Evolutionary conservation across 1,284 basidiomycete genomes (phyloP), one percentile per base, ranked within the genome.

Genomic region (Cutaneotrichosporon sp.): DNA sequence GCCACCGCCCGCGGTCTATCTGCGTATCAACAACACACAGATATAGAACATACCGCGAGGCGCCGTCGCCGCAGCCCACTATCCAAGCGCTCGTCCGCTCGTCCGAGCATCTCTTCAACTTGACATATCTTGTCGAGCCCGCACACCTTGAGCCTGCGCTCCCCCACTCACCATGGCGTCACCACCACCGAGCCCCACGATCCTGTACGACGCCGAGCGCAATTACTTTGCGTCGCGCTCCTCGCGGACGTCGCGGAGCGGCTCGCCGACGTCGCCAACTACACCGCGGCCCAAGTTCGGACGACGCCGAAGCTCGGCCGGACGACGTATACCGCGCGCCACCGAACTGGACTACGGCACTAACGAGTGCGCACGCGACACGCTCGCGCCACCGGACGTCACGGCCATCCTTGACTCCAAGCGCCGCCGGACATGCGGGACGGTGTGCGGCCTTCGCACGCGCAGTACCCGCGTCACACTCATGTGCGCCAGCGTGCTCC

Each of bases 401-500:
- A 36, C 44, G n/a, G 57, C 53, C 7, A 59, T 69, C 37, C 44
- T 69, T 13, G 49, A 56, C 15, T 51, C 59, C 13, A 66, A 69
- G 45, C 60, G 65, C 18, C 57, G 64, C 22, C 50, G 62, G 50
- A 21, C 23, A 4, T 42, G 39, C 21, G 30, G 37, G 12, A 39
- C 18, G 15, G 20, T 42, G 14, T 34, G 37, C 12, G 47, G 30
- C n/a, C 15, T 33, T 8, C n/a, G 26, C 8, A 62, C 58, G 50
- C 56, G 63, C 42, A 55, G 58, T 17, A 46, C 64, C 10, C 40
- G 58, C 13, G 59, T 64, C 10, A 55, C 65, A 7, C 55, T 74
- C 44, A 75, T 69, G 23, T 69, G 69, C 39, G 21, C 67, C 4
- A 61, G 60, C 51, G 71, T 76, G 10, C 56, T 46, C 3, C 26